These are phyloP conservation scores for Graphilbum ipis-grandicollis DNA, from an alignment of 2,329 filamentous ascomycete species.

Conservation along the genomic window DNA sequence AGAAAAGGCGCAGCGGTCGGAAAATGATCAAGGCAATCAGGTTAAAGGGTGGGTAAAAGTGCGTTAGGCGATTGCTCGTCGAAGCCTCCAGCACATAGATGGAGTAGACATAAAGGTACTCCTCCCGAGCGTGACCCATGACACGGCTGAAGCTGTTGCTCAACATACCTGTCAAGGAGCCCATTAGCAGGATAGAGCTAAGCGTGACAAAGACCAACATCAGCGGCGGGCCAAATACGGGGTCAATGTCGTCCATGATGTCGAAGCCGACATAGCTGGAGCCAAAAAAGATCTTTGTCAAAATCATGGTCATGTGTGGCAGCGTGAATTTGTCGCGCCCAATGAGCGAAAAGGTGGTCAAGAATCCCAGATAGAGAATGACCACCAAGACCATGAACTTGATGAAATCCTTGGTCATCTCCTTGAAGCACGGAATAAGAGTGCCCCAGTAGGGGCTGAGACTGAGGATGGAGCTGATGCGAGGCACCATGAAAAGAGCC, in stretches of 20 bases:
- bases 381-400: constrained; percentile 63
- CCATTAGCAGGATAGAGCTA: constrained; percentile 64
- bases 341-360: constrained; percentile 70
- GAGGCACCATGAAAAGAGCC: constrained; percentile 76
- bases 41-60: constrained; percentile 58
- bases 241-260: constrained; percentile 42
- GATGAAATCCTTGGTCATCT: constrained; percentile 86
- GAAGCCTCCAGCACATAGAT: constrained; percentile 49
- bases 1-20: constrained; percentile 52
- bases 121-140: constrained; percentile 48
- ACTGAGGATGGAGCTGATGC: constrained; percentile 73
- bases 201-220: constrained; percentile 62
- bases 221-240: constrained; percentile 36
- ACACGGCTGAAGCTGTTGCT: constrained; percentile 56
- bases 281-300: constrained; percentile 70
- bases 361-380: constrained; percentile 71
- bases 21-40: constrained; percentile 55
- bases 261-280: constrained; percentile 60
- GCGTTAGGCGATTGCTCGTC: constrained; percentile 49
- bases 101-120: constrained; percentile 63
- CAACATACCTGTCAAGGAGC: constrained; percentile 60
- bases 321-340: constrained; percentile 53
- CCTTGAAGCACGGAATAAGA: constrained; percentile 74
- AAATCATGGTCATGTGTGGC: constrained; percentile 53
- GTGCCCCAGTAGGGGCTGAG: constrained; percentile 84